Evolutionary conservation across 371 early-diverging fungal genomes (phyloP).

Genomic region (Actinomortierella ambigua): DNA sequence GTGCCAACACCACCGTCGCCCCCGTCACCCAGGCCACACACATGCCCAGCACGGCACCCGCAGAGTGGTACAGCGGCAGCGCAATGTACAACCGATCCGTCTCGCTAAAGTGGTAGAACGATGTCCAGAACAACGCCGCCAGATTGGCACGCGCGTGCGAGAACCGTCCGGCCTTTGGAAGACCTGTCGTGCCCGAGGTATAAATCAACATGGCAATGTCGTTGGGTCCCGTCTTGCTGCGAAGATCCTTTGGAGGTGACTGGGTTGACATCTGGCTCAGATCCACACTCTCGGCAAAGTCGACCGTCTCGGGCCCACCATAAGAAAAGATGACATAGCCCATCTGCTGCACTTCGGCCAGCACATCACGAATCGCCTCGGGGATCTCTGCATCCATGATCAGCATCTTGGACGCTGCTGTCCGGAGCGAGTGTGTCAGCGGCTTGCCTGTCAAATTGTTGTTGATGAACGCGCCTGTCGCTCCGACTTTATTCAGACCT

Average conservation of each 20-base stretch:
- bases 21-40: constrained; percentile 46
- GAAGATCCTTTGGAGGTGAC: constrained; percentile 24
- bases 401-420: constrained; percentile 31
- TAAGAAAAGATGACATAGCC: constrained; percentile 37
- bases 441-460: constrained; percentile 44
- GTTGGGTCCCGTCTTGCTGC: constrained; percentile 50
- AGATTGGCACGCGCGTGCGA: constrained; percentile 44
- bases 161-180: constrained; percentile 57
- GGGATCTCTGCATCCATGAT: constrained; percentile 40
- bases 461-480: constrained; percentile 47
- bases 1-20: constrained; percentile 40
- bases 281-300: constrained; percentile 33
- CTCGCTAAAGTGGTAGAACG: constrained; percentile 34
- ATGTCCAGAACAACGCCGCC: constrained; percentile 38
- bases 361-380: constrained; percentile 14
- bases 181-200: constrained; percentile 88
- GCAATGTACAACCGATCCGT: constrained; percentile 42
- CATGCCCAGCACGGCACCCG: constrained; percentile 42
- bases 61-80: constrained; percentile 38
- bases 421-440: constrained; percentile 34
- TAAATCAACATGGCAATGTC: constrained; percentile 90
- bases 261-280: constrained; percentile 16
- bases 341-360: constrained; percentile 33
- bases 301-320: constrained; percentile 14
- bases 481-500: constrained; percentile 45